Conservation (phyloP, 179 eudicot genomes). For the Silene coronaria region DNA sequence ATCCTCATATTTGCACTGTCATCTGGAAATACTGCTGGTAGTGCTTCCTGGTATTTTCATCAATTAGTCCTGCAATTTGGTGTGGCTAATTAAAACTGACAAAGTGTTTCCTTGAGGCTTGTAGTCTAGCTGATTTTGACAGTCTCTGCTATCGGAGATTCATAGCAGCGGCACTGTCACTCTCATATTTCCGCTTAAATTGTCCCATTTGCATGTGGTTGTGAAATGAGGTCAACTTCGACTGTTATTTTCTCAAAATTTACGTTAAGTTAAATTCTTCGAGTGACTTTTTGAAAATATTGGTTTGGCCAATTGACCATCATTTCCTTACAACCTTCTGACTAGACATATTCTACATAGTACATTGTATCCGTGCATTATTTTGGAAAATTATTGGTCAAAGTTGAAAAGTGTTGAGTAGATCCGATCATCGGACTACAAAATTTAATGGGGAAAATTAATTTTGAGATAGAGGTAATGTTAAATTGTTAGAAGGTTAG, state of each 20-base stretch:
- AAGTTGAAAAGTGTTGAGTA: not conserved
- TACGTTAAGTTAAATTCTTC: not conserved
- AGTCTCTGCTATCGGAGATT: conserved; percentile 16
- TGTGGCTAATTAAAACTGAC: conserved; percentile 20
- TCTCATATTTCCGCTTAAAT: not conserved
- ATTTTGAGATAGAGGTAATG: not conserved
- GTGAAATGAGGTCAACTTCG: not conserved
- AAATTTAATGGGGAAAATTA: not conserved
- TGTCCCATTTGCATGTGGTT: not conserved
- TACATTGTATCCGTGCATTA: not conserved
- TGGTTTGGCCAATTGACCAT: not conserved
- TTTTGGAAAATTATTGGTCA: not conserved
- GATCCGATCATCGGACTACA: not conserved
- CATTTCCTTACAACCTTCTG: no score
- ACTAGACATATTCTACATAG: no score
- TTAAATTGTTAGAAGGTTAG: not conserved
- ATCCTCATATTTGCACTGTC: conserved; percentile 10
- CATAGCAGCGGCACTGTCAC: conserved; percentile 2
- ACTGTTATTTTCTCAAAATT: not conserved
- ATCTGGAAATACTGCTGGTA: conserved; percentile 13
- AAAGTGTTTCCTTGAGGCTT: not conserved
- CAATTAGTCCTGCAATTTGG: conserved; percentile 14
- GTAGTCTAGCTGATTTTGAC: conserved; percentile 12
- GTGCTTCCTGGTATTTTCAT: conserved; percentile 17
- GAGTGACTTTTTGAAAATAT: not conserved